Conservation (phyloP, 441 rosid species). For the Daphne laureola region DNA sequence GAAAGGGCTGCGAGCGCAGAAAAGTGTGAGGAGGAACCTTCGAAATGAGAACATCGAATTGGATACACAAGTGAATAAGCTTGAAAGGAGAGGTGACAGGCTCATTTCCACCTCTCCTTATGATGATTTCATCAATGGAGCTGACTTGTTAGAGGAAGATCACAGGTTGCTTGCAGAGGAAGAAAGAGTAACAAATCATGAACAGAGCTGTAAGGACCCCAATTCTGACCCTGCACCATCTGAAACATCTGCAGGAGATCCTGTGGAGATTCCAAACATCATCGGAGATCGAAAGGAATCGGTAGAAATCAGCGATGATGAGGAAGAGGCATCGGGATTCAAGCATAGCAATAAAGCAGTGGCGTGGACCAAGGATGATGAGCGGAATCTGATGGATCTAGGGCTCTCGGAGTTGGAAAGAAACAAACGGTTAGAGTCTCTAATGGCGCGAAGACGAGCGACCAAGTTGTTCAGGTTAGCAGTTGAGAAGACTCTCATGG, state of each 20-base stretch:
- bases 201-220: slow-evolving; percentile 16
- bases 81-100: slow-evolving; percentile 15
- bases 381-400: slow-evolving; percentile 80
- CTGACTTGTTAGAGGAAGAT: slow-evolving; percentile 22
- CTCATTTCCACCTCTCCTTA: slow-evolving; percentile 18
- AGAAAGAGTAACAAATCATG: slow-evolving; percentile 7
- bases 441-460: slow-evolving; percentile 63
- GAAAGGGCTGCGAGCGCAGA: slow-evolving; percentile 22
- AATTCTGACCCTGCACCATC: slow-evolving; percentile 11
- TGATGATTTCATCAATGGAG: slow-evolving; percentile 20
- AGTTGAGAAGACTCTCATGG: slow-evolving; percentile 34
- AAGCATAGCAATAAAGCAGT: slow-evolving; percentile 29
- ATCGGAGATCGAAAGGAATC: slow-evolving; percentile 24
- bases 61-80: slow-evolving; percentile 20
- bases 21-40: slow-evolving; percentile 41
- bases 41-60: slow-evolving; percentile 22
- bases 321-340: slow-evolving; percentile 30
- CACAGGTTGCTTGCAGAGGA: slow-evolving; percentile 4
- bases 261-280: slow-evolving; percentile 16
- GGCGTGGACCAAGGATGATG: slow-evolving; percentile 80
- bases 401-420: slow-evolving; percentile 78
- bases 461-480: slow-evolving; percentile 42
- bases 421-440: slow-evolving; percentile 65
- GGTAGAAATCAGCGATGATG: slow-evolving; percentile 37
- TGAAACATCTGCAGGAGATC: slow-evolving; percentile 10